These are phyloP conservation scores for Albifimbria verrucaria DNA, from an alignment of 2,329 filamentous ascomycete species.

Conservation along the genomic window DNA sequence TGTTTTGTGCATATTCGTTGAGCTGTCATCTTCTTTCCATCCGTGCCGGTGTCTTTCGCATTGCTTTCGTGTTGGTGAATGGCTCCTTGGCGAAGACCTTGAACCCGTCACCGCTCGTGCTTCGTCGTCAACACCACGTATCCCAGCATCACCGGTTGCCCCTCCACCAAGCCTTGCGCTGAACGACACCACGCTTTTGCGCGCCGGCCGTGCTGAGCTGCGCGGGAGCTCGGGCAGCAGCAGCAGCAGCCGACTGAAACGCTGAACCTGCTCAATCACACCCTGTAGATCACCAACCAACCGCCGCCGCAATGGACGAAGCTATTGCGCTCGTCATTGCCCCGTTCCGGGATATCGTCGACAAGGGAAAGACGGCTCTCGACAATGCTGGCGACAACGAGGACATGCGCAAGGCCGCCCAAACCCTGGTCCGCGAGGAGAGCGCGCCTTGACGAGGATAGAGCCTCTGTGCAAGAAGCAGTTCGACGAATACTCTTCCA, in stretches of 20 bases:
- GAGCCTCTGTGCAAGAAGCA: conserved; percentile 49
- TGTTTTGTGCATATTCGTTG: neutral
- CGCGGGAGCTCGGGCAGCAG: too few species aligned
- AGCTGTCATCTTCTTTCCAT: too few species aligned
- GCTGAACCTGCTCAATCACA: too few species aligned
- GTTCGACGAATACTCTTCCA: conserved; percentile 44
- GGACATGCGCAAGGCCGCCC: conserved; percentile 48
- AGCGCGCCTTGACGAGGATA: conserved; percentile 46
- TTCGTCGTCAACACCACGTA: too few species aligned
- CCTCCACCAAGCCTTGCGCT: neutral
- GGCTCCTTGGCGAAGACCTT: too few species aligned
- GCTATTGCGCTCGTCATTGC: conserved; percentile 42
- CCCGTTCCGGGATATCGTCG: conserved; percentile 51
- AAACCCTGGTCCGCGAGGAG: conserved; percentile 44
- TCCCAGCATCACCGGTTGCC: neutral
- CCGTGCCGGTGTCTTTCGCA: neutral
- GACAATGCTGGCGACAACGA: conserved; percentile 43
- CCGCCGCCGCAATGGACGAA: conserved; percentile 31
- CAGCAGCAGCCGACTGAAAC: too few species aligned
- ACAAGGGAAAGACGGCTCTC: conserved; percentile 45
- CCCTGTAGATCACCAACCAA: neutral
- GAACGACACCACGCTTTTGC: too few species aligned
- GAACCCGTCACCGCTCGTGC: neutral
- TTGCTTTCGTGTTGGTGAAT: too few species aligned
- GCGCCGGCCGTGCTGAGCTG: too few species aligned